Evolutionary conservation across 257 asterid genomes (phyloP), one percentile per base, ranked within the genome.

Genomic region (Solanum piurae): DNA sequence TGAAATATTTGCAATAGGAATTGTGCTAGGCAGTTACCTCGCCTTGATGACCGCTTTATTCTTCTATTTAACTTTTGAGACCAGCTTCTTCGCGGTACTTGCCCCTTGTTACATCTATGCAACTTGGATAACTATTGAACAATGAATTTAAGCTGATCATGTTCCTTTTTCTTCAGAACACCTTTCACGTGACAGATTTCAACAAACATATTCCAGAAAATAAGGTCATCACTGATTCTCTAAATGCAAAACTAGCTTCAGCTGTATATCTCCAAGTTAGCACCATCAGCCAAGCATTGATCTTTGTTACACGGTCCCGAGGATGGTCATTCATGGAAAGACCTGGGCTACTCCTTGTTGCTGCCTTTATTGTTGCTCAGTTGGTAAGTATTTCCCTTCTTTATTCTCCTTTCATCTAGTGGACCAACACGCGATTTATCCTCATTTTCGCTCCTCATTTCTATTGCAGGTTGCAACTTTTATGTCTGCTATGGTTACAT

Each of bases 211-310:
- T 88, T 88, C 92, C 29, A 87, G 74, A 49, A 66, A 90, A 60
- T 42, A 84, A 86, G 11, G 36, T 33, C 18, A 83, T 74, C n/a
- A 52, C 89, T 0, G 89, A 91, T 82, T 90, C 80, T 36, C 84
- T 92, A 42, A 89, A 91, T 86, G 93, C 89, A 25, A 89, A 87
- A 74, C 74, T 94, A 49, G 86, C 96, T 23, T 93, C 96, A 74
- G 96, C 96, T 16, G 90, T 94, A 25, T 93, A 94, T 88, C 96
- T 94, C 72, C 98, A 93, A 94, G 96, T 93, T 25, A 94, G 98
- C 92, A 93, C 94, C 40, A 94, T 92, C 84, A 92, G 95, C 89
- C 95, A 94, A 75, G 97, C 96, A 40, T 87, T 94, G 91, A 94
- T 94, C 73, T 94, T 94, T 23, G 95, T 94, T 73, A 93, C 95